Evolutionary conservation across 2,329 filamentous ascomycete species (phyloP).

Genomic region (Nakataea oryzae): DNA sequence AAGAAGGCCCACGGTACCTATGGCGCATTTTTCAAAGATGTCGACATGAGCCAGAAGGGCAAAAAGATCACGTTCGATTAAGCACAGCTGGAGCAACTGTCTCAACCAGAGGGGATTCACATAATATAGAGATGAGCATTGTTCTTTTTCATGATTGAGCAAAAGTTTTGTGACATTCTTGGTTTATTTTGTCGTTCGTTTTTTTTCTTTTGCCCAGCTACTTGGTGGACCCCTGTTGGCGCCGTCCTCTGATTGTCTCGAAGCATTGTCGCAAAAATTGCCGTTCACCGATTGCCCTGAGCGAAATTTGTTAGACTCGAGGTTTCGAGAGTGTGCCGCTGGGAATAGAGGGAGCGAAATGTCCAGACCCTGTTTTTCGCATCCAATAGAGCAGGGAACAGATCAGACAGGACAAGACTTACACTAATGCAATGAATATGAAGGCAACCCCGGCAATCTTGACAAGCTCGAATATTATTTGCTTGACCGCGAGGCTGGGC

Average conservation of each 20-base stretch:
- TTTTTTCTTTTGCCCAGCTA: not conserved
- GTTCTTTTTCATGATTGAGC: not conserved
- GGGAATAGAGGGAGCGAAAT: not conserved
- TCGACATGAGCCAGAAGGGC: constrained; percentile 70
- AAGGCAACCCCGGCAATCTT: constrained; percentile 38
- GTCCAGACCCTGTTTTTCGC: not conserved
- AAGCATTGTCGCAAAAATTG: constrained; percentile 41
- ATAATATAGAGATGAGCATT: not conserved
- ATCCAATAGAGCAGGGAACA: not conserved
- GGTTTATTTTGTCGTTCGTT: not conserved
- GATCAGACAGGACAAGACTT: constrained; percentile 26
- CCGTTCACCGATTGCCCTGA: constrained; percentile 43
- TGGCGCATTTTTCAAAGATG: constrained; percentile 90
- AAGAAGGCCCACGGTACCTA: constrained; percentile 96
- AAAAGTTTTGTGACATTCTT: not conserved
- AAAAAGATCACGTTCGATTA: constrained; percentile 89
- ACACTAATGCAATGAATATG: constrained; percentile 48
- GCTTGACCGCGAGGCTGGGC: not conserved
- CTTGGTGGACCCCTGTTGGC: not conserved
- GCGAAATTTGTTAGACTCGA: constrained; percentile 6
- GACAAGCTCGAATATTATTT: constrained; percentile 25
- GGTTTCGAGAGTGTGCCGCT: not conserved
- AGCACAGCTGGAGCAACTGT: constrained; percentile 1
- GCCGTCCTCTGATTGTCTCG: constrained; percentile 26
- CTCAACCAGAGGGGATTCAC: not conserved